phyloP scores from a whole-genome alignment of 2,329 filamentous ascomycete genomes.

The Stemphylium lycopersici region DNA sequence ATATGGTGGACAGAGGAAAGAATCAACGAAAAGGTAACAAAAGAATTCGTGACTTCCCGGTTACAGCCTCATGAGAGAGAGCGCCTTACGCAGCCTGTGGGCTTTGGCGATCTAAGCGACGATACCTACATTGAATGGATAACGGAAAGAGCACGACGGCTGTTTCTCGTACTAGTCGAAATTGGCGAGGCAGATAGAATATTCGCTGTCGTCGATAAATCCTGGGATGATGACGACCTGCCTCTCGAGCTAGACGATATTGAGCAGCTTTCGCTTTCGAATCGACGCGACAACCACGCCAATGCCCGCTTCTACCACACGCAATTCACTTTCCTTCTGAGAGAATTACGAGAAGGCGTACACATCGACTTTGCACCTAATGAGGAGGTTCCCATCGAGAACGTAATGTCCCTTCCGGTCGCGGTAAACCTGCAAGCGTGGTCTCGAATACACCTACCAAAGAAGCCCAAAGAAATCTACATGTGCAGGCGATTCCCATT shows the following conservation, averaged over 20 bases:
- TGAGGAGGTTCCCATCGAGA: constrained; percentile 72
- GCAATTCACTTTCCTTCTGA: constrained; percentile 74
- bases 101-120: constrained; percentile 72
- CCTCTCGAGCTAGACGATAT: constrained; percentile 71
- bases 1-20: constrained; percentile 75
- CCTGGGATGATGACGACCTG: constrained; percentile 77
- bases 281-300: constrained; percentile 65
- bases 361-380: constrained; percentile 69
- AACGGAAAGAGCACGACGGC: constrained; percentile 67
- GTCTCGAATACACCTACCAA: constrained; percentile 69
- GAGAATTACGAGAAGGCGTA: constrained; percentile 64
- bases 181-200: constrained; percentile 74
- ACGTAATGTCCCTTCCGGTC: constrained; percentile 64
- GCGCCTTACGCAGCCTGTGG: constrained; percentile 66
- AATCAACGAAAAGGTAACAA: constrained; percentile 73
- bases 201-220: constrained; percentile 75
- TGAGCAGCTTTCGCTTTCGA: constrained; percentile 65
- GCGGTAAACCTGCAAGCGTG: constrained; percentile 55
- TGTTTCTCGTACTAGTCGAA: constrained; percentile 75
- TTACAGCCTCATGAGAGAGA: constrained; percentile 67
- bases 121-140: constrained; percentile 83
- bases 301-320: constrained; percentile 72
- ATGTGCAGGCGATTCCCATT: constrained; percentile 65
- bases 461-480: constrained; percentile 63
- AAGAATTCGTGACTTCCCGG: constrained; percentile 69